These are phyloP conservation scores for Ophiostoma piceae DNA, from an alignment of 2,329 filamentous ascomycete species.

Conservation along the genomic window DNA sequence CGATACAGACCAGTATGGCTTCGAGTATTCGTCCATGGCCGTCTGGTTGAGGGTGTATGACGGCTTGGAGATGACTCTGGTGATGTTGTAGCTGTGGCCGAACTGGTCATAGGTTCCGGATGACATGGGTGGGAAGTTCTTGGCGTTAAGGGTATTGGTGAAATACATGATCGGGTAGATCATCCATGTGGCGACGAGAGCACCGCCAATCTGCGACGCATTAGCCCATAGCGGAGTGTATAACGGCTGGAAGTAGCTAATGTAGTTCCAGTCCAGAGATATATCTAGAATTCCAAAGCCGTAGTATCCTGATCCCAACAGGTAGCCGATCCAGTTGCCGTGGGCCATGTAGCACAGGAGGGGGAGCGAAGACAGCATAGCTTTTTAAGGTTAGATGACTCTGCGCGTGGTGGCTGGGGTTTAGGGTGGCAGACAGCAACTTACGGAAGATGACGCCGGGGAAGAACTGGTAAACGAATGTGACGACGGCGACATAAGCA, in stretches of 20 bases:
- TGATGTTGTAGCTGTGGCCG: conserved; percentile 39
- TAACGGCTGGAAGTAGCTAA: conserved; percentile 36
- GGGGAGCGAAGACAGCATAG: conserved; percentile 27
- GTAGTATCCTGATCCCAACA: conserved; percentile 39
- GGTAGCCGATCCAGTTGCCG: conserved; percentile 33
- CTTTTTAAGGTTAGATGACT: conserved; percentile 14
- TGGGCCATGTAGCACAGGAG: conserved; percentile 34
- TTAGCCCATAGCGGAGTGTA: conserved; percentile 35
- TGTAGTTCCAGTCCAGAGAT: conserved; percentile 44
- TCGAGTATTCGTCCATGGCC: conserved; percentile 35
- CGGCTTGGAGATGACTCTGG: conserved; percentile 37
- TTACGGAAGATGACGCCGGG: conserved; percentile 33
- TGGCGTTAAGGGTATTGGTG: conserved; percentile 38
- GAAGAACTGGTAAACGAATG: conserved; percentile 34
- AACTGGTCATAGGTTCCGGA: conserved; percentile 30
- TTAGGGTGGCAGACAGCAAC: neutral
- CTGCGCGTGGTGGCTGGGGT: conserved; percentile 25
- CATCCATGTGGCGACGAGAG: conserved; percentile 35
- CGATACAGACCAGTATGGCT: conserved; percentile 40
- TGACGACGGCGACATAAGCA: conserved; percentile 27
- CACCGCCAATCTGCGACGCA: conserved; percentile 38
- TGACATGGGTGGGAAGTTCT: conserved; percentile 40
- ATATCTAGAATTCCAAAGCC: conserved; percentile 40
- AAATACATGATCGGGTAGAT: conserved; percentile 40
- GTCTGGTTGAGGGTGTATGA: conserved; percentile 35